Percentiles rank a stretch among this genome's conserved stretches.
These are phyloP conservation scores for Fusarium continuum DNA, from an alignment of 2,329 filamentous ascomycete genomes.

Conservation along the genomic window DNA sequence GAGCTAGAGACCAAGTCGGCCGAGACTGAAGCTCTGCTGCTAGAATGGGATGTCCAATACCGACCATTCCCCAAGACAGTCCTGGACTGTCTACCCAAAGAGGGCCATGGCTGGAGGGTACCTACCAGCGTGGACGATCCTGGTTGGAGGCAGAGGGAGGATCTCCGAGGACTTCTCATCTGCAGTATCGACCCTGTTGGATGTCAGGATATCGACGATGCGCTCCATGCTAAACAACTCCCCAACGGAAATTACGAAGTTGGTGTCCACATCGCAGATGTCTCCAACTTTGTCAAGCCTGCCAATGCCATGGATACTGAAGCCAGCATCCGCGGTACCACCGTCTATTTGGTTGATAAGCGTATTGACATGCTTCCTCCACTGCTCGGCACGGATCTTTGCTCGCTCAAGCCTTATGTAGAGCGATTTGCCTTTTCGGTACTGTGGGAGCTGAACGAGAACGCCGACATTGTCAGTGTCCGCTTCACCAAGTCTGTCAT, in stretches of 20 bases:
- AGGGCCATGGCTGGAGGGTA: constrained; percentile 95
- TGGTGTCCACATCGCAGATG: constrained; percentile 97
- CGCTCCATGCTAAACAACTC: constrained; percentile 83
- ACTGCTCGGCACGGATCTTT: constrained; percentile 94
- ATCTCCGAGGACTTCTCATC: constrained; percentile 85
- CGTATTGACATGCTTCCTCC: constrained; percentile 99
- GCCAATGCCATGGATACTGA: constrained; percentile 97
- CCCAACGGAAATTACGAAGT: constrained; percentile 96
- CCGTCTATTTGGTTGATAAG: constrained; percentile 97
- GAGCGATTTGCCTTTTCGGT: constrained; percentile 90
- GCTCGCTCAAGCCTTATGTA: constrained; percentile 97
- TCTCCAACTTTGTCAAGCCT: constrained; percentile 98
- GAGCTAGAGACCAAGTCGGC: constrained; percentile 97
- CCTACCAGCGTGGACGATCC: constrained; percentile 81
- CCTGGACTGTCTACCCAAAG: constrained; percentile 87
- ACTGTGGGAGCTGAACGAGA: constrained; percentile 85
- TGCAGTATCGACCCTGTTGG: constrained; percentile 98
- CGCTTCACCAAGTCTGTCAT: constrained; percentile 98
- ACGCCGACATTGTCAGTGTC: constrained; percentile 85
- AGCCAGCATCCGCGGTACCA: constrained; percentile 92
- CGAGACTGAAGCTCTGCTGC: constrained; percentile 90
- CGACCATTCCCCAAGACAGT: constrained; percentile 96
- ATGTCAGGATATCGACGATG: constrained; percentile 98
- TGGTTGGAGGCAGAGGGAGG: constrained; percentile 85
- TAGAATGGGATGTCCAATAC: constrained; percentile 98